These are phyloP conservation scores for Wickerhamiella brachini DNA, from an alignment of 805 yeast species.

Conservation along the genomic window DNA sequence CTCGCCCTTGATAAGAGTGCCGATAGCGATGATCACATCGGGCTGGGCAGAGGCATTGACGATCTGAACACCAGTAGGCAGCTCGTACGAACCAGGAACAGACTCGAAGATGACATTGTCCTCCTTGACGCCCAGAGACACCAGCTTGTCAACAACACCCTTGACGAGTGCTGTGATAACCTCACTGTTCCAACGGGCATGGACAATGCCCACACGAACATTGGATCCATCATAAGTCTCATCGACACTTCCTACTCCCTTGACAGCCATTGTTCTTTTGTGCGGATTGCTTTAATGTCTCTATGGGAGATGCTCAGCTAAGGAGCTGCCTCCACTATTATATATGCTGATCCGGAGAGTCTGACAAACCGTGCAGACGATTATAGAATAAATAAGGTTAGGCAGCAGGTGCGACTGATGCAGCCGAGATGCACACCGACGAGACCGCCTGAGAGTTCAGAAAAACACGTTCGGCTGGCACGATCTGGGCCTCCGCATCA, in stretches of 20 bases:
- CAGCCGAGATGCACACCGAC: background rate
- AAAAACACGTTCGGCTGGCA: background rate
- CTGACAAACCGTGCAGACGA: background rate
- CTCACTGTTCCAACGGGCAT: constrained; percentile 85
- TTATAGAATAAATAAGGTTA: background rate
- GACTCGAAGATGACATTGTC: constrained; percentile 68
- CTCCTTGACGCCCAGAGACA: constrained; percentile 53
- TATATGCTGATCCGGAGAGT: background rate
- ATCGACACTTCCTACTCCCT: constrained; percentile 68
- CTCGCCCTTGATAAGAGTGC: constrained; percentile 87
- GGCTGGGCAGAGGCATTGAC: constrained; percentile 23
- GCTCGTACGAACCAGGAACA: constrained; percentile 91
- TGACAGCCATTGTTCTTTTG: constrained; percentile 26
- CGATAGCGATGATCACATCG: constrained; percentile 88
- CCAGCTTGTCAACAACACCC: constrained; percentile 55
- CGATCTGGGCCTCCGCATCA: background rate
- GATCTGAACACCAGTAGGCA: constrained; percentile 64
- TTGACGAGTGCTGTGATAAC: constrained; percentile 67
- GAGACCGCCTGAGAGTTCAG: background rate
- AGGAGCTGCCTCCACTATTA: background rate
- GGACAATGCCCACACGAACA: constrained; percentile 71
- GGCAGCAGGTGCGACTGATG: background rate
- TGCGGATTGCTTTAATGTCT: background rate
- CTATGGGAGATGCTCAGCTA: background rate
- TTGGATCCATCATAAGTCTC: constrained; percentile 44